Evolutionary conservation across 208 protist genomes (phyloP).

Genomic region (Herpetomonas samuelpessoai): DNA sequence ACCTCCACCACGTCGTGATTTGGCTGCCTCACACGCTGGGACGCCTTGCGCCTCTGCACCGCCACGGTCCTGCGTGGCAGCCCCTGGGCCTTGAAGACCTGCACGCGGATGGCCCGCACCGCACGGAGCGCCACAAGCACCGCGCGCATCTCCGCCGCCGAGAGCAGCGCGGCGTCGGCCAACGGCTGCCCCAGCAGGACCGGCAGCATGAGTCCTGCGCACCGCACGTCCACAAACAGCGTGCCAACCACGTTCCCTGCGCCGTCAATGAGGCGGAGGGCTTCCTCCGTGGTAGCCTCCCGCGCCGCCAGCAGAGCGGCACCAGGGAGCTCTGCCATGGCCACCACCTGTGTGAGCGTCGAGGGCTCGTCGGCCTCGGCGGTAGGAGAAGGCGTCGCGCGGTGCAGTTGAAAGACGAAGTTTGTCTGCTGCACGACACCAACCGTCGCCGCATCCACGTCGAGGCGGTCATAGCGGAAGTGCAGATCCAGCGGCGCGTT

Average conservation of each 20-base stretch:
- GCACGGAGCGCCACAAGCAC: constrained; percentile 67
- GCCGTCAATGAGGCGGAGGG: constrained; percentile 45
- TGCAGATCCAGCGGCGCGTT: constrained; percentile 59
- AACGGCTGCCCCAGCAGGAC: constrained; percentile 42
- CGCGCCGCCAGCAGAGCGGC: constrained; percentile 47
- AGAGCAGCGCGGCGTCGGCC: constrained; percentile 12
- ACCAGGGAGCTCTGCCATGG: constrained; percentile 71
- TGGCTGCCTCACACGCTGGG: neutral
- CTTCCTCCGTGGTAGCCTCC: constrained; percentile 40
- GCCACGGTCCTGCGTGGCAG: constrained; percentile 18
- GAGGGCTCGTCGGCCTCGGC: neutral
- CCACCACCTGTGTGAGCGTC: constrained; percentile 28
- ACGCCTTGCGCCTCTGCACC: constrained; percentile 2
- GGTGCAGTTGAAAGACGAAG: constrained; percentile 79
- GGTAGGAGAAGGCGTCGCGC: neutral
- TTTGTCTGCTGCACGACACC: constrained; percentile 44
- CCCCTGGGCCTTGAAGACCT: constrained; percentile 59
- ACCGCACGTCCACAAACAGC: constrained; percentile 51
- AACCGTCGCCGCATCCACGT: constrained; percentile 52
- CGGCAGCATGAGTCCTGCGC: constrained; percentile 62
- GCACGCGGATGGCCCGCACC: constrained; percentile 61
- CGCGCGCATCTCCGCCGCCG: constrained; percentile 31
- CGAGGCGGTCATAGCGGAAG: constrained; percentile 68
- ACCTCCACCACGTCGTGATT: neutral
- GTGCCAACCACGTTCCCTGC: constrained; percentile 37